Conservation (phyloP, 2,329 filamentous ascomycete genomes). For the Hypoxylon sp. region DNA sequence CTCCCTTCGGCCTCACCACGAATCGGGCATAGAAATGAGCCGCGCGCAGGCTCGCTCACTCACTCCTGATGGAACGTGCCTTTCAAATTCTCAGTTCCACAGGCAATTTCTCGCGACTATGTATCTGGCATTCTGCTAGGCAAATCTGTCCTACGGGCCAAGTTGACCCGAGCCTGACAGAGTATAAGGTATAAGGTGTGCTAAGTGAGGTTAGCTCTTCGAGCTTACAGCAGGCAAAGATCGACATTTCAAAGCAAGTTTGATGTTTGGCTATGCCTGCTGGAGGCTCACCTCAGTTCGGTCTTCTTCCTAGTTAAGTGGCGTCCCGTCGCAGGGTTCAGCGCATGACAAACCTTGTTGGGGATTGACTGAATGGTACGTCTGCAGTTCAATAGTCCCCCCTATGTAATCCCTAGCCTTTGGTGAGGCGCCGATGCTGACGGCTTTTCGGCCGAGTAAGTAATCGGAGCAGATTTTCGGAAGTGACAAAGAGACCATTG, state of each 20-base stretch:
- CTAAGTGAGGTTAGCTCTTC: conserved; percentile 22
- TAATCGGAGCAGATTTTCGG: conserved; percentile 14
- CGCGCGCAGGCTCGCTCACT: conserved; percentile 29
- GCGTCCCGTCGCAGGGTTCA: conserved; percentile 23
- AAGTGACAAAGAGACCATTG: conserved; percentile 2
- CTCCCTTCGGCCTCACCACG: conserved; percentile 26
- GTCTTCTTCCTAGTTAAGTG: conserved; percentile 12
- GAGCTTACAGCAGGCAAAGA: conserved; percentile 22
- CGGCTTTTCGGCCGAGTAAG: conserved; percentile 30
- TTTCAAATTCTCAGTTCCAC: conserved; percentile 25
- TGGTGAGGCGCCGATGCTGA: conserved; percentile 14
- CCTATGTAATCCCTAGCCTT: conserved; percentile 17
- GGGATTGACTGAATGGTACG: conserved; percentile 18
- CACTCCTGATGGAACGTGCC: conserved; percentile 39
- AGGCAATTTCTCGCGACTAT: conserved; percentile 46
- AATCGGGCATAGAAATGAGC: conserved; percentile 39
- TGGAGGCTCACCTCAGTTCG: conserved; percentile 16
- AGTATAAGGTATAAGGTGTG: conserved; percentile 3
- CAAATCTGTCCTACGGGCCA: conserved; percentile 15
- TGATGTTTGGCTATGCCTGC: conserved; percentile 22
- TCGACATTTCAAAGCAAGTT: conserved; percentile 30
- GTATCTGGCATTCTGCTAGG: conserved; percentile 12
- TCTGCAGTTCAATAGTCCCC: conserved; percentile 12
- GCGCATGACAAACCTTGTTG: conserved; percentile 14
- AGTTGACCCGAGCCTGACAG: conserved; percentile 22